Evolutionary conservation across 495 filamentous ascomycete species (phyloP), one percentile per base, ranked within the genome.

Genomic region (Xylaria venustula): DNA sequence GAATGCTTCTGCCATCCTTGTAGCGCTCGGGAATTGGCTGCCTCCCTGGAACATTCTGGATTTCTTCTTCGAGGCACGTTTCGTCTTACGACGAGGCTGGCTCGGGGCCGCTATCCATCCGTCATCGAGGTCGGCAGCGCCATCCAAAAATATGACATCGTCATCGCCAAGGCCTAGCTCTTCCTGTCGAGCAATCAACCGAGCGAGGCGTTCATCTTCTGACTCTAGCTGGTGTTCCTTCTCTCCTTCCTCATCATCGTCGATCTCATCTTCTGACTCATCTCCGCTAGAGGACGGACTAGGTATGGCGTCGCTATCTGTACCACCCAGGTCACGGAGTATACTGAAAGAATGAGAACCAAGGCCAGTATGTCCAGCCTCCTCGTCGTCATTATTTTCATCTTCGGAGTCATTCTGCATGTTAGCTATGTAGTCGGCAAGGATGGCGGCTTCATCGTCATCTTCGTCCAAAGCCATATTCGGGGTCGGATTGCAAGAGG

Each of bases 371-470:
- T 55, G 32, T 37, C 32, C 45, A 57, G 15, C 14, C 55, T 69
- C 54, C 14, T 63, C 47, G 7, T 75, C 57, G 54, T 70, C 55
- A 20, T 77, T 61, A 4, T 79, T 75, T 17, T 76, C 68, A 34
- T 42, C 23, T 19, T 68, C 51, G 7, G 8, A 41, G 8, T 37
- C 25, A 22, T 34, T 66, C 34, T 76, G 75, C 70, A 92, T 85
- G 67, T 95, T 92, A 58, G 83, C 84, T 54, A 92, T 87, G 64
- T 95, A 94, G 67, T 96, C 92, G 2, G 83, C 83, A 20, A 90
- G 47, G 3, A 86, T 77, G 0, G 81, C 87, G 34, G 85, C 78
- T 11, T 90, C 83, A 4, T 61, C 58, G 17, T 54, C 30, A 4
- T 79, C 75, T 7, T 76, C 71, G 5, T 64, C 64, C 12, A 49